Evolutionary conservation across 441 rosid genomes (phyloP).

Genomic region (Erysimum pusillum): DNA sequence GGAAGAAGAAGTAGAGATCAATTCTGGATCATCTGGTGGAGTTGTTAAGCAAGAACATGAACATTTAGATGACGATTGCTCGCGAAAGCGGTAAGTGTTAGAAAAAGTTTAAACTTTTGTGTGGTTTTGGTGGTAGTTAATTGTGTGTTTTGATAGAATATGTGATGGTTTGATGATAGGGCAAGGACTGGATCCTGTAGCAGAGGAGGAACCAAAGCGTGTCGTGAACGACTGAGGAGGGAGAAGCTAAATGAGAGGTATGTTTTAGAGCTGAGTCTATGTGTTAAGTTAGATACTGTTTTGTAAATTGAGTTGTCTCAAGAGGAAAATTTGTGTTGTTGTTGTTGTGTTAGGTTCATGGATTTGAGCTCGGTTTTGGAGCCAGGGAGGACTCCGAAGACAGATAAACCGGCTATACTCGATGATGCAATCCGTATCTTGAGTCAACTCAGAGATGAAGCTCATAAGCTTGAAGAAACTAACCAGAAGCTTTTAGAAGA

Average conservation of each 20-base stretch:
- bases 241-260: conserved; percentile 86
- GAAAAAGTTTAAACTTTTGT: neutral
- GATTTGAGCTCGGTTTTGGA: conserved; percentile 86
- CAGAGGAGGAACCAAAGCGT: conserved; percentile 73
- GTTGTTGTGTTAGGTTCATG: conserved; percentile 62
- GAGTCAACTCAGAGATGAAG: conserved; percentile 76
- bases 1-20: conserved; percentile 37
- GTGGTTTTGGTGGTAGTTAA: neutral
- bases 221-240: conserved; percentile 87
- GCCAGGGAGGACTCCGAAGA: conserved; percentile 77
- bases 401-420: conserved; percentile 81
- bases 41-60: conserved; percentile 44
- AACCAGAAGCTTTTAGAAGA: conserved; percentile 81
- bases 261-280: conserved; percentile 20
- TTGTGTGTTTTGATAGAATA: conserved; percentile 19
- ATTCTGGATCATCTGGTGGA: conserved; percentile 44
- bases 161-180: conserved; percentile 49
- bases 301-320: conserved; percentile 1
- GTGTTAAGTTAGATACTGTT: neutral
- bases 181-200: conserved; percentile 59
- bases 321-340: neutral
- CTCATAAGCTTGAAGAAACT: conserved; percentile 81
- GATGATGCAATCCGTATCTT: conserved; percentile 86
- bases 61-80: conserved; percentile 42
- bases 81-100: conserved; percentile 40